These are phyloP conservation scores for Lasiodiplodia sp. DNA, from an alignment of 2,329 filamentous ascomycete species.

Conservation along the genomic window DNA sequence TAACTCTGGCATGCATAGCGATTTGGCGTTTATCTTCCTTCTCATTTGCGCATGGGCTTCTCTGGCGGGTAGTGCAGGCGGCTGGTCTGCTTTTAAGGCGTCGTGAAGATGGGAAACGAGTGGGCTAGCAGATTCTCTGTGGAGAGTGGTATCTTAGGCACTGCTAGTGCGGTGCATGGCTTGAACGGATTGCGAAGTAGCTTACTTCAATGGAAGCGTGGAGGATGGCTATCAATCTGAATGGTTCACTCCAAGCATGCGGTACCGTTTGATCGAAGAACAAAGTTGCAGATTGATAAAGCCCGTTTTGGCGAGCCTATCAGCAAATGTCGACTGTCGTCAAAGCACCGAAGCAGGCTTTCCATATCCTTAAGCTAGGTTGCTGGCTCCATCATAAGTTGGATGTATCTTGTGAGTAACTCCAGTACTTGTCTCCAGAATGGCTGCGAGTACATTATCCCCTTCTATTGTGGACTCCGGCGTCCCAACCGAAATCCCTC, in stretches of 20 bases:
- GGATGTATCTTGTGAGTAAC: too few species aligned
- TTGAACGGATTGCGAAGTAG: not conserved
- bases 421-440: too few species aligned
- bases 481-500: not conserved
- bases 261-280: not conserved
- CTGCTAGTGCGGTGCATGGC: not conserved
- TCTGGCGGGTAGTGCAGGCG: not conserved
- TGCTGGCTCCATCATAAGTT: too few species aligned
- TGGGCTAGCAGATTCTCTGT: not conserved
- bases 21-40: conserved; percentile 3
- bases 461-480: too few species aligned
- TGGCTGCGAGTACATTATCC: too few species aligned
- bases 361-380: too few species aligned
- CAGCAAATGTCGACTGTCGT: too few species aligned
- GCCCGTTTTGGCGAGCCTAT: too few species aligned
- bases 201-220: not conserved
- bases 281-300: too few species aligned
- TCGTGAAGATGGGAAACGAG: not conserved
- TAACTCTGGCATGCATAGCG: conserved; percentile 14
- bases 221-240: not conserved
- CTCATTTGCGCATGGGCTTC: not conserved
- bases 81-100: not conserved
- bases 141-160: not conserved
- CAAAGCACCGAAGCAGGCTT: too few species aligned
- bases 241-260: not conserved